Conservation (phyloP, 768 basidiomycete species). For the Mycena indigotica region DNA sequence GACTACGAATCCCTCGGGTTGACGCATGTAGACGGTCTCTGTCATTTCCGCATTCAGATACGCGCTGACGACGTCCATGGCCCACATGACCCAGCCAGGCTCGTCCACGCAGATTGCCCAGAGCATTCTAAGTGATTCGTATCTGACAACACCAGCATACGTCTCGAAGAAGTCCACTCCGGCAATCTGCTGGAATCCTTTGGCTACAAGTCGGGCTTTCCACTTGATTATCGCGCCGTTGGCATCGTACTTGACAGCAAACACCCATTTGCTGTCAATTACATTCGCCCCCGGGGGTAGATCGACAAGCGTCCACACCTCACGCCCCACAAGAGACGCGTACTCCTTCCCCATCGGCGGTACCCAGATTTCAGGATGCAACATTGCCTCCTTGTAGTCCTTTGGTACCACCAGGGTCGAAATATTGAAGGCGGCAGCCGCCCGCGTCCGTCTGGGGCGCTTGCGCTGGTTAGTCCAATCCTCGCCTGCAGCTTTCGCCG, state of each 20-base stretch:
- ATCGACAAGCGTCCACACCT: conserved; percentile 26
- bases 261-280: conserved; percentile 32
- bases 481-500: conserved; percentile 6
- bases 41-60: background rate
- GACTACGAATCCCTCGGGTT: background rate
- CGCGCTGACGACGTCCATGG: conserved; percentile 33
- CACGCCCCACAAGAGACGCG: conserved; percentile 14
- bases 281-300: conserved; percentile 14
- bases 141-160: background rate
- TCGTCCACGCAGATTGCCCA: conserved; percentile 29
- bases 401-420: background rate
- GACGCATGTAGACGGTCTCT: background rate
- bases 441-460: conserved; percentile 1
- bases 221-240: conserved; percentile 30
- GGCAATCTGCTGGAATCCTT: conserved; percentile 29
- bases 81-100: conserved; percentile 32
- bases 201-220: conserved; percentile 21
- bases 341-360: background rate
- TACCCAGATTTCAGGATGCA: conserved; percentile 17
- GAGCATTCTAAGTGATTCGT: conserved; percentile 4
- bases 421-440: background rate
- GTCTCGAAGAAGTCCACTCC: conserved; percentile 29
- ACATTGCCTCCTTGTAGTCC: conserved; percentile 18
- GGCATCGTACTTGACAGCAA: conserved; percentile 35
- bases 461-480: conserved; percentile 4